Base-by-base conservation (phyloP, 2,329 filamentous ascomycete genomes). In the Talaromyces rugulosus region DNA sequence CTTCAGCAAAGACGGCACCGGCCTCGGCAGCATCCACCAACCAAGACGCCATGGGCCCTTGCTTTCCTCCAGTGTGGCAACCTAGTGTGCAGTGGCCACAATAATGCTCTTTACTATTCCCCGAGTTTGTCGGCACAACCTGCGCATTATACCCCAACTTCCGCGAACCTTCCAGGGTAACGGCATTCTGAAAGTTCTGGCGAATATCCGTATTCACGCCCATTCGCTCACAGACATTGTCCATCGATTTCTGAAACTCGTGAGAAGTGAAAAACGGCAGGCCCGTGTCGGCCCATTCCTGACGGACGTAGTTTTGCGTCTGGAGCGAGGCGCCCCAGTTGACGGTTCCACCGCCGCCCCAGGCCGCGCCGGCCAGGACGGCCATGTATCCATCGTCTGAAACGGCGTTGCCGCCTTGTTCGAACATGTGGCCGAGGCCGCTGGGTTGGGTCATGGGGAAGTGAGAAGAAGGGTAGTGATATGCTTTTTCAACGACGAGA, bases 331-430 rank as follows among this genome's bases (percentile, higher is more conserved):
- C 85, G 28, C 81, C 89, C 92, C 92, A 97, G 75, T 97, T 97
- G 68, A 96, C 77, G 0, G 91, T 92, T 5, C 92, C 92, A 60
- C 93, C 93, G 50, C 93, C 93, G 33, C 93, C 93, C 86, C 89
- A 96, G 34, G 85, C 85, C 61, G 86, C 84, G 1, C 90, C 93
- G 0, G 89, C 85, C 2, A 90, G 73, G 12, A 94, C 74, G 16
- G 78, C 83, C 34, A 88, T 79, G 5, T 83, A 82, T 11, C 79
- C 78, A 69, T 89, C 83, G 63, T 89, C 80, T 64, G 81, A 80
- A 67, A 82, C 69, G 5, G 83, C 68, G 18, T 85, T 74, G 7
- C 89, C 89, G 27, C 84, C 84, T 64, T 85, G 86, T 68, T 92
- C 89, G 68, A 85, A 95, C 31, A 96, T 79, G 68, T 89, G 85